Conservation (phyloP, 2,329 filamentous ascomycete genomes). For the Neurospora sp. region DNA sequence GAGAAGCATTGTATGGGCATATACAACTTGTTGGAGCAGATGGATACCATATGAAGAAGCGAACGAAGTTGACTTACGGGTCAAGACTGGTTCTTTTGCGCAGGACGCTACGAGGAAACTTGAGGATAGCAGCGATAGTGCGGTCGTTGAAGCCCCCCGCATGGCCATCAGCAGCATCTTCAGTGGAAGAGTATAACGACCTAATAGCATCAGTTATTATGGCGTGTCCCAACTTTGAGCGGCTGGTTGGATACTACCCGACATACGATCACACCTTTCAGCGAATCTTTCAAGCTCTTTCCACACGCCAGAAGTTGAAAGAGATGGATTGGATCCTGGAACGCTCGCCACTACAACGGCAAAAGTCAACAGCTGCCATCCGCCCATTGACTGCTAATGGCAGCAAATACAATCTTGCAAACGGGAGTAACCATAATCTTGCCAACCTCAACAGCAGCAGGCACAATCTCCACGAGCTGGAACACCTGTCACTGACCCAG, state of each 20-base stretch:
- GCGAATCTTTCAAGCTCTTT: slow-evolving; percentile 48
- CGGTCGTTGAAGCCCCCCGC: slow-evolving; percentile 48
- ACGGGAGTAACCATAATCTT: not conserved
- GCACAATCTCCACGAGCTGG: slow-evolving; percentile 20
- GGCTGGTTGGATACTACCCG: slow-evolving; percentile 43
- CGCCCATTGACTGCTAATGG: slow-evolving; percentile 7
- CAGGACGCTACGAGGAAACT: slow-evolving; percentile 44
- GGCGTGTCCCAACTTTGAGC: slow-evolving; percentile 56
- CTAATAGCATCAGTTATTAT: slow-evolving; percentile 51
- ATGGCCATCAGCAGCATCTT: slow-evolving; percentile 26
- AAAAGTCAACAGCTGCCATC: slow-evolving; percentile 22
- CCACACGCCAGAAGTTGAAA: slow-evolving; percentile 43
- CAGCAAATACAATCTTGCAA: slow-evolving; percentile 5
- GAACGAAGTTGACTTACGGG: slow-evolving; percentile 42
- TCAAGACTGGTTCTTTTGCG: slow-evolving; percentile 46
- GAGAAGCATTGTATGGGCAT: slow-evolving; percentile 45
- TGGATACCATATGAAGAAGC: slow-evolving; percentile 45
- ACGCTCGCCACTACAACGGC: slow-evolving; percentile 25
- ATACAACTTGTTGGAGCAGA: slow-evolving; percentile 52
- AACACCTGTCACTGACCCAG: slow-evolving; percentile 29
- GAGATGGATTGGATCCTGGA: slow-evolving; percentile 53
- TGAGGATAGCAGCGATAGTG: slow-evolving; percentile 44
- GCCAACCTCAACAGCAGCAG: slow-evolving; percentile 2
- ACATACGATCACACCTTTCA: slow-evolving; percentile 47
- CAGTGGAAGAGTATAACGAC: slow-evolving; percentile 43